Conservation (phyloP, 495 filamentous ascomycete genomes). For the Xylaria bambusicola region DNA sequence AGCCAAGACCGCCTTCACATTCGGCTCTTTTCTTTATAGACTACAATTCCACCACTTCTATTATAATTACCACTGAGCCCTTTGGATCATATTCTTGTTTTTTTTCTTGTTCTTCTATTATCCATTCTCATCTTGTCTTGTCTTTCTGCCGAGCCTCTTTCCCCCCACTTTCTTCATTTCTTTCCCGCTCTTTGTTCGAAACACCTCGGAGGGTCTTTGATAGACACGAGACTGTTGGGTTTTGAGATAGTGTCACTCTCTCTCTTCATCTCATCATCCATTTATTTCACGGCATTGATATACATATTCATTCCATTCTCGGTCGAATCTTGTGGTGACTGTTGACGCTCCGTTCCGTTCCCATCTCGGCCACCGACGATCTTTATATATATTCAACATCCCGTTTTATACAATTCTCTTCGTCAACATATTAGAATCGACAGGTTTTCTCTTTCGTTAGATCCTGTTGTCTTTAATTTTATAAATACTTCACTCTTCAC, state of each 20-base stretch:
- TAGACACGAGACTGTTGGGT: slow-evolving; percentile 10
- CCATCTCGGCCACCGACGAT: neutral
- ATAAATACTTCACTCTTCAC: neutral
- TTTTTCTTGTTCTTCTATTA: slow-evolving; percentile 1
- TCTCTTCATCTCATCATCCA: neutral
- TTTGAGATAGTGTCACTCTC: slow-evolving; percentile 5
- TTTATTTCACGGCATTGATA: neutral
- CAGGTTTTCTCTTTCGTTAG: neutral
- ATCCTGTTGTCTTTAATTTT: neutral
- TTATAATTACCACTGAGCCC: neutral
- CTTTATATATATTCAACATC: slow-evolving; percentile 5
- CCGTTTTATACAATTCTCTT: neutral
- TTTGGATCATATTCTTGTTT: neutral
- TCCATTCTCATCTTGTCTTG: too few relatives aligned
- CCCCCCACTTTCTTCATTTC: slow-evolving; percentile 8
- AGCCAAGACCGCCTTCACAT: slow-evolving; percentile 6
- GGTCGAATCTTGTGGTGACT: neutral
- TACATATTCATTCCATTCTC: slow-evolving; percentile 15
- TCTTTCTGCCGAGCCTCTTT: neutral
- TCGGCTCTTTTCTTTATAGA: slow-evolving; percentile 11
- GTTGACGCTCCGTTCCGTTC: neutral
- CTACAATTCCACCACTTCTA: neutral
- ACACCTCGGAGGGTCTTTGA: slow-evolving; percentile 15
- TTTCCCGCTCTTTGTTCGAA: slow-evolving; percentile 16
- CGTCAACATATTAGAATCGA: neutral